These are phyloP conservation scores for Tylopilus orsonianus DNA, from an alignment of 1,284 basidiomycete genomes.

Conservation along the genomic window DNA sequence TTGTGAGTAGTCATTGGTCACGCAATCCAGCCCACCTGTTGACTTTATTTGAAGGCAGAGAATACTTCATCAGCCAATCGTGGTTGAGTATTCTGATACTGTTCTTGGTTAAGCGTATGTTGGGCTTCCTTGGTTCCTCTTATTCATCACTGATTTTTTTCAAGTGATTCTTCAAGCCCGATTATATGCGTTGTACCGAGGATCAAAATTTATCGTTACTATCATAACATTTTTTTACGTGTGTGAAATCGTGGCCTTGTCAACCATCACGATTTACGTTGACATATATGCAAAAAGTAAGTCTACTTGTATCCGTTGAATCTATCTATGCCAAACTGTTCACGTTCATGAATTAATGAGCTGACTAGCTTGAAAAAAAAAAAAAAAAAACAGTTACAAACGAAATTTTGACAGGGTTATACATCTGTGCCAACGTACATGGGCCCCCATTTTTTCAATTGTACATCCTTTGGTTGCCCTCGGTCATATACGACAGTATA, in stretches of 20 bases:
- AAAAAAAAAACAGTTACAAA: conserved; percentile 9
- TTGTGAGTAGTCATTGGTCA: too few relatives aligned
- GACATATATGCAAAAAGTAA: conserved; percentile 1
- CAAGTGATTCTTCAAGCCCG: conserved; percentile 15
- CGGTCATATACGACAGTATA: conserved; percentile 11
- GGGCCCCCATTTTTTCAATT: conserved; percentile 6
- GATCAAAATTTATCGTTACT: conserved; percentile 6
- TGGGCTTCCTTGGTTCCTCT: background rate
- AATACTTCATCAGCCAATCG: conserved; percentile 6
- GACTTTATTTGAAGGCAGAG: conserved; percentile 4
- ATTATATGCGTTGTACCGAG: conserved; percentile 15
- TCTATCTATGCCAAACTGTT: too few relatives aligned
- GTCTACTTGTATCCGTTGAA: too few relatives aligned
- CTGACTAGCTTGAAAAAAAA: too few relatives aligned
- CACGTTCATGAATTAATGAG: background rate
- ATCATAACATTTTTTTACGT: conserved; percentile 13
- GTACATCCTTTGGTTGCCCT: conserved; percentile 21
- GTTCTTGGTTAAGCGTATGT: conserved; percentile 13
- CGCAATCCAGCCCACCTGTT: too few relatives aligned
- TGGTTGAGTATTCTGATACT: background rate
- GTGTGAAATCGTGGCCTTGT: conserved; percentile 10
- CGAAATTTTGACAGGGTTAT: conserved; percentile 4
- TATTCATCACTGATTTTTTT: background rate
- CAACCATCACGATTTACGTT: background rate
- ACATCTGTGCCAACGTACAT: conserved; percentile 15